Conservation (phyloP, 2,329 filamentous ascomycete genomes). For the Xylaria sp. region DNA sequence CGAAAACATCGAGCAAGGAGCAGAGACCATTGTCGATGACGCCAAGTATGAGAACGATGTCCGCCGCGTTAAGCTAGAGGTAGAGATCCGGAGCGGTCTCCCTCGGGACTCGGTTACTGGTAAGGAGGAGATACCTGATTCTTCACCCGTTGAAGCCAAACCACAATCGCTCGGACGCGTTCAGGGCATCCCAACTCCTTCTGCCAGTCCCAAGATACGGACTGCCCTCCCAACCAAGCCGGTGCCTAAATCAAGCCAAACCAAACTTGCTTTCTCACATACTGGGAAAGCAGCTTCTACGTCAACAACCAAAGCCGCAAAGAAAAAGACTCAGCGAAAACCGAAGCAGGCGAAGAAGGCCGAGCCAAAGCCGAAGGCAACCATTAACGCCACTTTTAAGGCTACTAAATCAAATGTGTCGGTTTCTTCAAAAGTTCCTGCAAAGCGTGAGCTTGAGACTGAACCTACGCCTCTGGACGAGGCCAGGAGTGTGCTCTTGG, state of each 20-base stretch:
- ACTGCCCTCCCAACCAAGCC: constrained; percentile 56
- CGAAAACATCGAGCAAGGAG: constrained; percentile 61
- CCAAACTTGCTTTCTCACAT: constrained; percentile 59
- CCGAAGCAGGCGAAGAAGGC: constrained; percentile 57
- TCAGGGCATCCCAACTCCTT: constrained; percentile 67
- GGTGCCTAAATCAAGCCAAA: constrained; percentile 61
- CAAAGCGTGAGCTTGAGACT: constrained; percentile 44
- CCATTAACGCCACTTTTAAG: constrained; percentile 49
- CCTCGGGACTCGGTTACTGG: constrained; percentile 34
- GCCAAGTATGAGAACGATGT: constrained; percentile 58
- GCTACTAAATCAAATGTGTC: constrained; percentile 42
- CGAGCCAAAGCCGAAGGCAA: constrained; percentile 53
- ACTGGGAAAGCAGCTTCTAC: constrained; percentile 41
- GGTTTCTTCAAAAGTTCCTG: constrained; percentile 41
- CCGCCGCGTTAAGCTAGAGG: constrained; percentile 54
- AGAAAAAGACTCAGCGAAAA: constrained; percentile 50
- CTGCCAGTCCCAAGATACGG: constrained; percentile 64
- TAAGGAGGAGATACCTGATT: constrained; percentile 44
- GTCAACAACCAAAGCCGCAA: constrained; percentile 50
- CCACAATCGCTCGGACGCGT: constrained; percentile 56
- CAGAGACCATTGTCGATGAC: constrained; percentile 58
- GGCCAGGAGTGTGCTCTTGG: constrained; percentile 37
- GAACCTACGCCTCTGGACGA: constrained; percentile 33
- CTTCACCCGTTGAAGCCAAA: constrained; percentile 49
- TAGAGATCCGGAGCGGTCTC: constrained; percentile 54